These are phyloP conservation scores for Halophytophthora batemanensis DNA, from an alignment of 352 stramenopile species.

Conservation along the genomic window DNA sequence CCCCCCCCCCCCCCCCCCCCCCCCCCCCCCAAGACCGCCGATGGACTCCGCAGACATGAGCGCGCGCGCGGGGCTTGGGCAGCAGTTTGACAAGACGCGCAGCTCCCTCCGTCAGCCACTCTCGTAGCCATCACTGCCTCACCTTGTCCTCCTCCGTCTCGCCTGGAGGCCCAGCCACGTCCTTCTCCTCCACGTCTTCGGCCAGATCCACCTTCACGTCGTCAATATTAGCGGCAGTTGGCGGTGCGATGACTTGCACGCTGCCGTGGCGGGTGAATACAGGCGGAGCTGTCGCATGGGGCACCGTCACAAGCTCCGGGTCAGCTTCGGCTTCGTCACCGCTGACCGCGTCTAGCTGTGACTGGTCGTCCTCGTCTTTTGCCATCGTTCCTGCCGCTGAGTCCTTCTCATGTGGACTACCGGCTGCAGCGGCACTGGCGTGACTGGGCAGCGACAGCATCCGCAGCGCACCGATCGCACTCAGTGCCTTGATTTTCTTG, in stretches of 20 bases:
- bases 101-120: too few species aligned
- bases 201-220: slow-evolving; percentile 32
- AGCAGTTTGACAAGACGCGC: too few species aligned
- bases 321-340: slow-evolving; percentile 23
- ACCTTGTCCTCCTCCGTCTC: too few species aligned
- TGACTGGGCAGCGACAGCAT: slow-evolving; percentile 28
- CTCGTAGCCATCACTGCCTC: too few species aligned
- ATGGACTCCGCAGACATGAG: too few species aligned
- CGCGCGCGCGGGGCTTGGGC: too few species aligned
- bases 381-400: slow-evolving; percentile 5
- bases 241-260: slow-evolving; percentile 54
- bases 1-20: too few species aligned
- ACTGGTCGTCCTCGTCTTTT: slow-evolving; percentile 16
- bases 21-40: too few species aligned
- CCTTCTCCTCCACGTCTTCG: slow-evolving; percentile 18
- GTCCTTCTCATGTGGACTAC: too few species aligned
- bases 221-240: slow-evolving; percentile 28
- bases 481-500: slow-evolving; percentile 88
- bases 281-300: slow-evolving; percentile 29
- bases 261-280: slow-evolving; percentile 63
- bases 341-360: slow-evolving; percentile 2
- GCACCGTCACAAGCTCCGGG: slow-evolving; percentile 29
- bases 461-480: slow-evolving; percentile 61
- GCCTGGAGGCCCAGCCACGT: too few species aligned
- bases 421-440: slow-evolving; percentile 24